Base-by-base conservation (phyloP, 2,329 filamentous ascomycete genomes). In the Trichophyton mentagrophytes region DNA sequence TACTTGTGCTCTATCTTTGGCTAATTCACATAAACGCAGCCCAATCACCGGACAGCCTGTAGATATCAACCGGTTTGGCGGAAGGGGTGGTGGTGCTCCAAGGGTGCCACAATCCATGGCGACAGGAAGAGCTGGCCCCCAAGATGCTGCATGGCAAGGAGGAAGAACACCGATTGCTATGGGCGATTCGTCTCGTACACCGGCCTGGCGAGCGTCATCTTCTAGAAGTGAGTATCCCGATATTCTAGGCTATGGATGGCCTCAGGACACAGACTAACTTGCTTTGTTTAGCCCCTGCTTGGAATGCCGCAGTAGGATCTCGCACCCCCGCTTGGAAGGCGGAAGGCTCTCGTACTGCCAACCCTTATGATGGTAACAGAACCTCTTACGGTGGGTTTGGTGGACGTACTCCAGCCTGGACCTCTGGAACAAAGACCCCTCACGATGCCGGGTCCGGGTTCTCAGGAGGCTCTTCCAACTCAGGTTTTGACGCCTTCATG, bases 311-410 rank as follows among this genome's bases (percentile, higher is more conserved):
- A 62, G 70, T 70, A 57, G 74, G 77, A n/a, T 70, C 72, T 46
- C 75, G 78, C 56, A 80, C 78, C 9, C 78, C 79, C 61, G 77
- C 79, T 22, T 79, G 77, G 77, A 78, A 77, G 77, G 84, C 83
- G 64, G 78, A 80, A 57, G 79, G 81, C 61, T 80, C 77, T 13
- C 74, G 77, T 60, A 80, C 78, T 40, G 73, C 77, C 27, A 74
- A 77, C 69, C 85, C 86, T 1, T 88, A 89, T 67, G 86, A 76
- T 22, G 87, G 87, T 63, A 86, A 77, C 70, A 85, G 85, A 53
- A 91, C 89, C 15, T 84, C 89, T 1, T 95, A 95, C 67, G 90
- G 90, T n/a, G 79, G 79, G 20, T 72, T 81, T 22, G 85, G 85
- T 33, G 81, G 81, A 56, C 83, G 88, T 59, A 90, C 87, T 1